Percentiles rank a stretch among this genome's conserved stretches.
These are phyloP conservation scores for Protomyces inundatus DNA, from an alignment of 1,139 yeast genomes.

Conservation along the genomic window DNA sequence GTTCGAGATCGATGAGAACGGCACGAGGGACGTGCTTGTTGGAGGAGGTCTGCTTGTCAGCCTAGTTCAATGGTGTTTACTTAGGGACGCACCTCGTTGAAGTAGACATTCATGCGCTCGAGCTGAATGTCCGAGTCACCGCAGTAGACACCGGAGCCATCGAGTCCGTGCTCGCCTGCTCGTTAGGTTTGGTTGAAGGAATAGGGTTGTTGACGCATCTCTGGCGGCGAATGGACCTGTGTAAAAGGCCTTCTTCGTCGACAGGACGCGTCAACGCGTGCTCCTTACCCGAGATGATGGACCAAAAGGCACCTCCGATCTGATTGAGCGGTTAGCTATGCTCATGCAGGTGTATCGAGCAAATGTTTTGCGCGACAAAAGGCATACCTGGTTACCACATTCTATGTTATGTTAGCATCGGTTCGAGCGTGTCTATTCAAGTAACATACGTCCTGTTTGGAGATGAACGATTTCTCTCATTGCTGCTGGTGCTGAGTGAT, in stretches of 20 bases:
- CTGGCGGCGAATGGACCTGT: not conserved
- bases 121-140: slow-evolving; percentile 42
- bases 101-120: slow-evolving; percentile 42
- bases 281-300: slow-evolving; percentile 25
- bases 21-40: slow-evolving; percentile 47
- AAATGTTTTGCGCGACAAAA: not conserved
- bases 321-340: not conserved
- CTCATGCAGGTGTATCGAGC: not conserved
- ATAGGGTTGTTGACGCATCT: not conserved
- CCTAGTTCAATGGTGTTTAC: not conserved
- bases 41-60: not conserved
- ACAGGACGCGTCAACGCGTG: not conserved
- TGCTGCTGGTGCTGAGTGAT: not conserved
- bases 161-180: slow-evolving; percentile 91
- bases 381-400: slow-evolving; percentile 91
- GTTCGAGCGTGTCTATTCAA: not conserved
- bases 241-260: not conserved
- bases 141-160: slow-evolving; percentile 55
- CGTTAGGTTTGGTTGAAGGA: not conserved
- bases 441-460: not conserved
- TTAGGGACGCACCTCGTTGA: slow-evolving; percentile 33
- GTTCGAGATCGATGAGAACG: slow-evolving; percentile 46
- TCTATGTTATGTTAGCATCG: slow-evolving; percentile 94
- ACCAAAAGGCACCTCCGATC: slow-evolving; percentile 81
- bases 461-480: slow-evolving; percentile 25